A percentile compares a stretch with the other conserved stretches of the same genome.
Evolutionary conservation across 768 basidiomycete species (phyloP).

Genomic region (Pleurotus platypus): DNA sequence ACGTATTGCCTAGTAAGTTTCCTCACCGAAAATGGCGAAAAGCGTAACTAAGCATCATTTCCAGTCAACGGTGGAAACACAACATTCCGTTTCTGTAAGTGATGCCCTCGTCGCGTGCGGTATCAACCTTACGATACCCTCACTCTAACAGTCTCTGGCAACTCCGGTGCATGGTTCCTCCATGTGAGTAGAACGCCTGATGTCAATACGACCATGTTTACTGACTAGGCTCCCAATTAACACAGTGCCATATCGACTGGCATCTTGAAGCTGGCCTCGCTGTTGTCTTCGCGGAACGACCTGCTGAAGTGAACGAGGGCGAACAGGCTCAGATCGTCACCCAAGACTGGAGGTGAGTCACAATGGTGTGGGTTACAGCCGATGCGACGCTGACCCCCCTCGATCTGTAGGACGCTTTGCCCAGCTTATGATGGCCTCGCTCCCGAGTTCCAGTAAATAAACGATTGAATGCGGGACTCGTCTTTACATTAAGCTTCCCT

Average conservation of each 20-base stretch:
- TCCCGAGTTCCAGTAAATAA: constrained; percentile 7
- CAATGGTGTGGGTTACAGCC: neutral
- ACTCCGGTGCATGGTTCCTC: constrained; percentile 59
- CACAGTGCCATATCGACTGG: constrained; percentile 30
- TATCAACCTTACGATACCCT: neutral
- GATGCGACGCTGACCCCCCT: neutral
- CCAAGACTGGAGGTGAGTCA: constrained; percentile 23
- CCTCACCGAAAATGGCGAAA: neutral
- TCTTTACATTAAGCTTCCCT: too few relatives aligned
- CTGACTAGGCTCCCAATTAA: neutral
- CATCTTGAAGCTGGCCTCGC: constrained; percentile 33
- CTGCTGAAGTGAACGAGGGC: constrained; percentile 21
- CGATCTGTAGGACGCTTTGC: neutral
- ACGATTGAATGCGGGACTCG: too few relatives aligned
- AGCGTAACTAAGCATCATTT: neutral
- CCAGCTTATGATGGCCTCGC: constrained; percentile 6
- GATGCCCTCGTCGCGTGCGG: neutral
- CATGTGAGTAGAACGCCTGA: constrained; percentile 28
- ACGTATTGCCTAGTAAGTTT: constrained; percentile 21
- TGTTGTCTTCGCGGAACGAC: constrained; percentile 28
- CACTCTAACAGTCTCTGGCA: constrained; percentile 30
- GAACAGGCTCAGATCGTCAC: constrained; percentile 26
- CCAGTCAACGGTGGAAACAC: constrained; percentile 31
- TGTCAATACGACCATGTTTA: neutral
- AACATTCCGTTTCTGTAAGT: constrained; percentile 31